These are phyloP conservation scores for Spathaspora sp. DNA, from an alignment of 805 yeast species.

Conservation along the genomic window DNA sequence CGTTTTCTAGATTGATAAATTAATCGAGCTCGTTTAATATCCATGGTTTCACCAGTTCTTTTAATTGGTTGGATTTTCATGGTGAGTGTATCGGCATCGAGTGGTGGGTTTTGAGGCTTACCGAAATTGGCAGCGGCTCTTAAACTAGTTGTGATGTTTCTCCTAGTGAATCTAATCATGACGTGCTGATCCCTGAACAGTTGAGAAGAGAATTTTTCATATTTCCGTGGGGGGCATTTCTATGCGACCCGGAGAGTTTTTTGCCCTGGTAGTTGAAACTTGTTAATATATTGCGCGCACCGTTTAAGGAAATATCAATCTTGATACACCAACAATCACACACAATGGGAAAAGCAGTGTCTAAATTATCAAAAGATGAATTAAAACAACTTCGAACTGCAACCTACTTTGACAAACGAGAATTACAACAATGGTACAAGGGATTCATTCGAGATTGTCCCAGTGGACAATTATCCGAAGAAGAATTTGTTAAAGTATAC, in stretches of 20 bases:
- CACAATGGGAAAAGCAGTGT: conserved; percentile 91
- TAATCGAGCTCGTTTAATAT: conserved; percentile 79
- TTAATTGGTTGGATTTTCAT: conserved; percentile 76
- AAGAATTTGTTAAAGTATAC: conserved; percentile 87
- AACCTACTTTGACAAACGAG: conserved; percentile 89
- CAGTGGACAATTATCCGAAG: conserved; percentile 77
- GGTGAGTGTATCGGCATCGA: conserved; percentile 12
- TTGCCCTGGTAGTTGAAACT: not conserved
- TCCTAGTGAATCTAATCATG: conserved; percentile 1
- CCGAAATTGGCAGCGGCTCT: conserved; percentile 26
- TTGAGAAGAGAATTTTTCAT: not conserved
- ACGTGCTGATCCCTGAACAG: not conserved
- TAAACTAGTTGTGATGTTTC: not conserved
- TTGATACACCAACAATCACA: not conserved
- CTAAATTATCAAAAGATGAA: conserved; percentile 89
- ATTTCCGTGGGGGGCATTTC: not conserved
- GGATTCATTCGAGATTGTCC: conserved; percentile 95
- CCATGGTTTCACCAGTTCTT: conserved; percentile 68
- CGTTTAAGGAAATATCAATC: not conserved
- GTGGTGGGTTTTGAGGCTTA: conserved; percentile 39
- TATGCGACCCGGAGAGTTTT: not conserved
- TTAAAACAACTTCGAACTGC: conserved; percentile 74
- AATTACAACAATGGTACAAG: conserved; percentile 97
- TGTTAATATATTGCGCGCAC: not conserved
- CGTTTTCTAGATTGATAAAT: conserved; percentile 90